Percentiles rank a stretch among this genome's conserved stretches.
Conservation (phyloP, 768 basidiomycete species). For the Tylopilus rubrobrunneus region DNA sequence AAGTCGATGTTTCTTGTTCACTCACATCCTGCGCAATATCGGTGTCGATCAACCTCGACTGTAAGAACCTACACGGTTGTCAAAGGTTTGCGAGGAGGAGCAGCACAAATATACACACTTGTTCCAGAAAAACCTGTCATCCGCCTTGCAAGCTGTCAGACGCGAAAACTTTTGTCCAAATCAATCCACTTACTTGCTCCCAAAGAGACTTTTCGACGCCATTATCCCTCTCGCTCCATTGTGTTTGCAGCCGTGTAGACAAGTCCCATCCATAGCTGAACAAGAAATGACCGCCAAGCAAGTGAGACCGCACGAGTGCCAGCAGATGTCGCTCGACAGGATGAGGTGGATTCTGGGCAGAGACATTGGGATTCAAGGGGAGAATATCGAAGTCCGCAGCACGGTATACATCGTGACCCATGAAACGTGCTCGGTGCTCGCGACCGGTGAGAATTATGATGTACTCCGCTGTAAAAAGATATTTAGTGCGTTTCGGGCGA, state of each 20-base stretch:
- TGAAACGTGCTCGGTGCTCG: conserved; percentile 69
- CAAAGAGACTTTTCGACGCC: conserved; percentile 60
- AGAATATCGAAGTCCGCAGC: conserved; percentile 91
- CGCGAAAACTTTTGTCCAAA: not conserved
- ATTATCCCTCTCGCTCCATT: conserved; percentile 56
- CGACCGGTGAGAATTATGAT: conserved; percentile 84
- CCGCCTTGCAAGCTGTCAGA: conserved; percentile 53
- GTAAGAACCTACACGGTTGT: conserved; percentile 41
- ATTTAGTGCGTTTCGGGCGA: not conserved
- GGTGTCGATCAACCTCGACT: conserved; percentile 56
- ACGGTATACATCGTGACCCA: conserved; percentile 84
- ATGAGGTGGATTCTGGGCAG: conserved; percentile 66
- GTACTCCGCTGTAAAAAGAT: conserved; percentile 72
- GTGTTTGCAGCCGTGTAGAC: conserved; percentile 81
- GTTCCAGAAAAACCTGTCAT: conserved; percentile 99
- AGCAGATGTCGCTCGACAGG: conserved; percentile 87
- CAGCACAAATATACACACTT: conserved; percentile 34
- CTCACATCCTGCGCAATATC: conserved; percentile 65
- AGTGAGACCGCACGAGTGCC: conserved; percentile 80
- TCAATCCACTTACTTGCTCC: conserved; percentile 59
- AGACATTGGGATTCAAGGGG: conserved; percentile 72
- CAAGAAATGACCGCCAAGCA: conserved; percentile 75
- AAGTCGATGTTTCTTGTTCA: not conserved
- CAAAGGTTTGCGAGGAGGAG: conserved; percentile 3
- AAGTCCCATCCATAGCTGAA: conserved; percentile 92